A percentile compares a stretch with the other conserved stretches of the same genome.
These are phyloP conservation scores for Brettanomyces sp. DNA, from an alignment of 805 yeast species.

Conservation along the genomic window DNA sequence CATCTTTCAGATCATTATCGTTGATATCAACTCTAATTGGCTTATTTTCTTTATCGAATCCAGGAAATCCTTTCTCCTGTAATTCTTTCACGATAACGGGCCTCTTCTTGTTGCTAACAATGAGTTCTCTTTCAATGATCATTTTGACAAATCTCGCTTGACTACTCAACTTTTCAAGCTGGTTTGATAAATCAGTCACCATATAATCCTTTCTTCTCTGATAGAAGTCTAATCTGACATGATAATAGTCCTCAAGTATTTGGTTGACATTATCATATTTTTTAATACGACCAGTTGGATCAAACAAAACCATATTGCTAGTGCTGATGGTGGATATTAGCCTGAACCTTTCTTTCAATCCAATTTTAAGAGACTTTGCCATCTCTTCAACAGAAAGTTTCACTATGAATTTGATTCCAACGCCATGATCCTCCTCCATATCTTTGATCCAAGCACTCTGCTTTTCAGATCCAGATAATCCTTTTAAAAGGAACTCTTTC, in stretches of 20 bases:
- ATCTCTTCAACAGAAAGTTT: conserved; percentile 72
- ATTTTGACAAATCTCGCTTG: conserved; percentile 89
- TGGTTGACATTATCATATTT: conserved; percentile 70
- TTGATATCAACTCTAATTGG: conserved; percentile 41
- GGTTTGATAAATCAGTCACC: conserved; percentile 60
- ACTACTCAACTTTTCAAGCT: conserved; percentile 61
- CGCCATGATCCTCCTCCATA: conserved; percentile 88
- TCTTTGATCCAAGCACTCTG: conserved; percentile 82
- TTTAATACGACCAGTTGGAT: conserved; percentile 77
- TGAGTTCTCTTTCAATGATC: conserved; percentile 69
- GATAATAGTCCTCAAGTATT: conserved; percentile 76
- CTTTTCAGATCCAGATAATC: conserved; percentile 69
- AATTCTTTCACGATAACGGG: conserved; percentile 55
- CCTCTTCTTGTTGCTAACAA: conserved; percentile 68
- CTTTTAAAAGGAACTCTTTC: conserved; percentile 74
- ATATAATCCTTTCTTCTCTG: conserved; percentile 83
- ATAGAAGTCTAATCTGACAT: conserved; percentile 78
- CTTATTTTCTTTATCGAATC: conserved; percentile 60
- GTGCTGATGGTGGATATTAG: conserved; percentile 58
- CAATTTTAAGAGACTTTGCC: conserved; percentile 65
- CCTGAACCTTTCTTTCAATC: conserved; percentile 79
- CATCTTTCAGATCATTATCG: conserved; percentile 28
- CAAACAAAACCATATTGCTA: conserved; percentile 93
- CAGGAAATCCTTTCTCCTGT: conserved; percentile 58
- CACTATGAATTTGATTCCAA: conserved; percentile 69